Evolutionary conservation across 352 stramenopile genomes (phyloP).

Genomic region (Achlya hypogyna): DNA sequence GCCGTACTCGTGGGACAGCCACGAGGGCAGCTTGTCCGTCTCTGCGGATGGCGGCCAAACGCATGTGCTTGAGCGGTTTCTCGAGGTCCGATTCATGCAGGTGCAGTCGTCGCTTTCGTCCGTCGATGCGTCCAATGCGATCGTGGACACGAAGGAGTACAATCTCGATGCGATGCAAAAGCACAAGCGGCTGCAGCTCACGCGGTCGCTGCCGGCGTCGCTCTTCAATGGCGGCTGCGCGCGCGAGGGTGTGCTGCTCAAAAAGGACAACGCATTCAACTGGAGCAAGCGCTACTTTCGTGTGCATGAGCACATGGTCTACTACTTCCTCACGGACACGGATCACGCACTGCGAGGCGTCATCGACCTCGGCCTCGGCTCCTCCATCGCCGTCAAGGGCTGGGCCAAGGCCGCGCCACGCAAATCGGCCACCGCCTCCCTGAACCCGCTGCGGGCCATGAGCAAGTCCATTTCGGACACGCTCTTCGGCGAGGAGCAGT

Average conservation of each 20-base stretch:
- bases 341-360: conserved; percentile 79
- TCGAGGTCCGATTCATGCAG: conserved; percentile 84
- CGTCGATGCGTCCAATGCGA: conserved; percentile 60
- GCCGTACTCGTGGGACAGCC: conserved; percentile 80
- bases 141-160: conserved; percentile 80
- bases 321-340: conserved; percentile 80
- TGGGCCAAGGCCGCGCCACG: conserved; percentile 1
- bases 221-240: conserved; percentile 63
- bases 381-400: neutral
- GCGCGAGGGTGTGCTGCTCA: conserved; percentile 69
- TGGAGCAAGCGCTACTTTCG: conserved; percentile 86
- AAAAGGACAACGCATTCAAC: conserved; percentile 85
- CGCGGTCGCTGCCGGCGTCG: conserved; percentile 68
- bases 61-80: conserved; percentile 41
- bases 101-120: conserved; percentile 62
- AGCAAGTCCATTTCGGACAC: conserved; percentile 9
- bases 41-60: conserved; percentile 33
- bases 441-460: conserved; percentile 2
- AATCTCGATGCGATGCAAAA: conserved; percentile 81
- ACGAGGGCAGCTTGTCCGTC: conserved; percentile 49
- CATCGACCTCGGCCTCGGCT: conserved; percentile 58
- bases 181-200: conserved; percentile 69
- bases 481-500: neutral
- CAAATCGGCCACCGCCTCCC: neutral
- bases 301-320: conserved; percentile 80